Evolutionary conservation across 352 stramenopile genomes (phyloP).

Genomic region (Pythium plurisporium): DNA sequence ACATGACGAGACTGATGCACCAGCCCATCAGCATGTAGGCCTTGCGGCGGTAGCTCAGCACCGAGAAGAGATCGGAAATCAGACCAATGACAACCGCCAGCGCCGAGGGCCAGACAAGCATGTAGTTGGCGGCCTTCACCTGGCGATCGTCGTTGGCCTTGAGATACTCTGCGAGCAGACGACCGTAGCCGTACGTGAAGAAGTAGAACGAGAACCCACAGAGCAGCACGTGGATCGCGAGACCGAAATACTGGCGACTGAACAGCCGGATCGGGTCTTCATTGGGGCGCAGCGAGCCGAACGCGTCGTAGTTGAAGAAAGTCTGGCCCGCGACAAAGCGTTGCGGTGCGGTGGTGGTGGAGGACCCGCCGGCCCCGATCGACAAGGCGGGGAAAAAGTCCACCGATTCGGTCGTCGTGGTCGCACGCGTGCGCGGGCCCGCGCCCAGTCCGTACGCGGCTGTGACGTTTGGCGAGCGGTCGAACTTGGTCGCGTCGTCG

Average conservation of each 20-base stretch:
- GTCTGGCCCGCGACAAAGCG: constrained; percentile 21
- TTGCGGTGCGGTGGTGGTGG: not conserved
- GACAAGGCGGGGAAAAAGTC: constrained; percentile 4
- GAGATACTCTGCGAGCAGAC: constrained; percentile 21
- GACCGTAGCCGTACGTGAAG: constrained; percentile 17
- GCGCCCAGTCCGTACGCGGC: not conserved
- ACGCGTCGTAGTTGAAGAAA: constrained; percentile 35
- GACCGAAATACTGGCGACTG: constrained; percentile 12
- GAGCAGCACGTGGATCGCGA: constrained; percentile 16
- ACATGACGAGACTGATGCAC: constrained; percentile 17
- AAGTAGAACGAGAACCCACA: constrained; percentile 22
- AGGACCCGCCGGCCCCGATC: not conserved
- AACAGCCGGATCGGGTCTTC: constrained; percentile 14
- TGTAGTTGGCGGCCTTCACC: constrained; percentile 18
- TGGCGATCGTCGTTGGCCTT: constrained; percentile 9
- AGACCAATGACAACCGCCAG: constrained; percentile 72
- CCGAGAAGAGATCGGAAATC: constrained; percentile 53
- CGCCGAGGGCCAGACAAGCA: constrained; percentile 43
- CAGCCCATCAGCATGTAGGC: constrained; percentile 72
- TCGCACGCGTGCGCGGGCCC: constrained; percentile 1
- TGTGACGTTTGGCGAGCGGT: not conserved
- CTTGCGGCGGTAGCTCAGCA: constrained; percentile 67
- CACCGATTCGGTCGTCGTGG: constrained; percentile 5
- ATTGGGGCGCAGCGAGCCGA: constrained; percentile 21
- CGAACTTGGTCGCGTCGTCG: not conserved